These are phyloP conservation scores for Arthrobotrys conoides DNA, from an alignment of 2,329 filamentous ascomycete species.

Conservation along the genomic window DNA sequence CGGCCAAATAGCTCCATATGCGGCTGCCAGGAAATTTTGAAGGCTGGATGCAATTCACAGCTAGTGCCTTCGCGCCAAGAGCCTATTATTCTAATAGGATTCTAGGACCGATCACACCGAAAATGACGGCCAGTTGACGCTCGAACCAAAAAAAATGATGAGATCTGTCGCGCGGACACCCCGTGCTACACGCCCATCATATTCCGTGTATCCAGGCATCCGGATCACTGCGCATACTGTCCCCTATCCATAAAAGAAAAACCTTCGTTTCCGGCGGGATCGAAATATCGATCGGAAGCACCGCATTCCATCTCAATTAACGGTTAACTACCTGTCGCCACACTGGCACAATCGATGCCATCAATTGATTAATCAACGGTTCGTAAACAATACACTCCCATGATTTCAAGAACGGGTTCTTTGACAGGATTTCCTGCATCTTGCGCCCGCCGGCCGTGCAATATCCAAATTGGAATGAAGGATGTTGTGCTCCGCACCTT, in stretches of 20 bases:
- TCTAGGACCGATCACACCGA: no score
- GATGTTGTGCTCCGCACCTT: neutral
- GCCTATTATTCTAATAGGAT: no score
- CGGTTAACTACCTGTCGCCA: constrained; percentile 8
- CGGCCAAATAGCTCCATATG: no score
- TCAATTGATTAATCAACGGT: neutral
- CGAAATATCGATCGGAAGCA: neutral
- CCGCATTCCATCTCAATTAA: neutral
- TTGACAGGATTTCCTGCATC: neutral
- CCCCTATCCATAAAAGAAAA: neutral
- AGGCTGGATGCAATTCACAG: no score
- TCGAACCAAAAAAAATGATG: neutral
- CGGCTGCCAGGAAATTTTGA: no score
- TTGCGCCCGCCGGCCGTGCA: neutral
- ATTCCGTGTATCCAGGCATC: no score
- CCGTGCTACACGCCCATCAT: neutral
- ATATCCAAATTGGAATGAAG: neutral
- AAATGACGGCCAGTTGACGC: no score
- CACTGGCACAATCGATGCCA: neutral
- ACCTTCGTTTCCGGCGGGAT: neutral
- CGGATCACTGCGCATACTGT: neutral
- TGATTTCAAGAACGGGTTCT: neutral
- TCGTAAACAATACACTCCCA: neutral
- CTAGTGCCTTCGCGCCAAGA: no score
- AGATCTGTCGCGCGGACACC: neutral